Conservation (phyloP, 768 basidiomycete species). For the Panus rudis region DNA sequence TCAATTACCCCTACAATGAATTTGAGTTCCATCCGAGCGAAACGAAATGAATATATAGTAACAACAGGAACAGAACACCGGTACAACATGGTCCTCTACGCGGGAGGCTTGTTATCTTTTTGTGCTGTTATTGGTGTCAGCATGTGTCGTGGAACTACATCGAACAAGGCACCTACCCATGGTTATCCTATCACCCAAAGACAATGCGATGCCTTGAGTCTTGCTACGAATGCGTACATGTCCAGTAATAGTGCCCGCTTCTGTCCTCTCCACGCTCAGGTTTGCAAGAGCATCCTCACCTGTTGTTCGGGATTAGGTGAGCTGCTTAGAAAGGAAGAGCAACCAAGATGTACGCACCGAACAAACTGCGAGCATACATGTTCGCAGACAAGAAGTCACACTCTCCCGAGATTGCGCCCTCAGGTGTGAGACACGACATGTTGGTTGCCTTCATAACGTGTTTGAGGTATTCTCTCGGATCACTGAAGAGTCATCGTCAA, state of each 20-base stretch:
- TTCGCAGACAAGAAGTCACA: slow-evolving; percentile 97
- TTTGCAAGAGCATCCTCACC: slow-evolving; percentile 97
- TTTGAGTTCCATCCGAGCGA: no score
- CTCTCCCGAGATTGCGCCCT: slow-evolving; percentile 81
- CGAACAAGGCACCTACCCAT: slow-evolving; percentile 36
- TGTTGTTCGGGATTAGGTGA: slow-evolving; percentile 22
- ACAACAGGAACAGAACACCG: no score
- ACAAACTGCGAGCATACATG: slow-evolving; percentile 91
- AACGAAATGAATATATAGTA: no score
- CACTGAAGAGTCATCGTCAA: slow-evolving; percentile 32
- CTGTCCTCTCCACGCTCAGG: slow-evolving; percentile 83
- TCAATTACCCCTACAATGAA: no score
- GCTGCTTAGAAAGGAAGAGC: neutral
- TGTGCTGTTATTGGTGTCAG: slow-evolving; percentile 27
- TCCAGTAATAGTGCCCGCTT: slow-evolving; percentile 75
- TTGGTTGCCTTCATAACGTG: slow-evolving; percentile 97
- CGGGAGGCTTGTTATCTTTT: slow-evolving; percentile 34
- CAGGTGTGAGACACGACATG: slow-evolving; percentile 94
- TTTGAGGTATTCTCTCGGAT: slow-evolving; percentile 82
- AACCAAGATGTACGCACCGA: slow-evolving; percentile 51
- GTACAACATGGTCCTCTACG: slow-evolving; percentile 12
- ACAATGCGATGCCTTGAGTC: slow-evolving; percentile 95
- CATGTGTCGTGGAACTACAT: neutral
- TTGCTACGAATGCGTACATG: slow-evolving; percentile 96
- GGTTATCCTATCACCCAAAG: slow-evolving; percentile 85